Evolutionary conservation across 108 stramenopile species (phyloP).

Genomic region (Cyclostephanos tholiformis): DNA sequence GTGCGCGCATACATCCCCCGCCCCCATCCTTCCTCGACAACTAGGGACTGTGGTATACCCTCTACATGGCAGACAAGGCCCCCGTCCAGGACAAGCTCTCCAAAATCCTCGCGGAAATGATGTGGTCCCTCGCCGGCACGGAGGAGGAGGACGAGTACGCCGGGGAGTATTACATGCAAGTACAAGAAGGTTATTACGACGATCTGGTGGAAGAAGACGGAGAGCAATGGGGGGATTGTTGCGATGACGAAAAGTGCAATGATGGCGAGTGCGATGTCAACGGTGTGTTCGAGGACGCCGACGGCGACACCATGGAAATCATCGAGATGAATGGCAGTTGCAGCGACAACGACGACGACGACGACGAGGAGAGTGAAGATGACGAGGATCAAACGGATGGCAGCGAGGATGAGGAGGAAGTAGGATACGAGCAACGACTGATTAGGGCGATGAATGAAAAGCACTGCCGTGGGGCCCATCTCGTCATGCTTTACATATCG

Average conservation of each 20-base stretch:
- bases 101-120: slow-evolving; percentile 67
- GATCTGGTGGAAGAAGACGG: slow-evolving; percentile 16
- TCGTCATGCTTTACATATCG: slow-evolving; percentile 76
- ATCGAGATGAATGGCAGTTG: slow-evolving; percentile 13
- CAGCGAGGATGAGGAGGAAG: slow-evolving; percentile 34
- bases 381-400: slow-evolving; percentile 28
- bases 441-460: slow-evolving; percentile 43
- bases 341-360: slow-evolving; percentile 16
- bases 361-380: slow-evolving; percentile 9
- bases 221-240: slow-evolving; percentile 28
- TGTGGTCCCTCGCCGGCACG: slow-evolving; percentile 88
- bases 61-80: slow-evolving; percentile 91
- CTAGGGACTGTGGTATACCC: slow-evolving; percentile 84
- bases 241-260: slow-evolving; percentile 31
- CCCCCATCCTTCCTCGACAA: slow-evolving; percentile 1
- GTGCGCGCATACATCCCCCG: not conserved
- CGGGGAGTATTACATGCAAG: slow-evolving; percentile 71
- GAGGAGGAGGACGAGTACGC: slow-evolving; percentile 90
- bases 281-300: slow-evolving; percentile 32
- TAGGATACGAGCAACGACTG: slow-evolving; percentile 26
- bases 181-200: slow-evolving; percentile 39
- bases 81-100: slow-evolving; percentile 89
- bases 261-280: not conserved
- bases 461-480: slow-evolving; percentile 87
- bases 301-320: slow-evolving; percentile 23